Evolutionary conservation across 2,329 filamentous ascomycete species (phyloP), one percentile per base, ranked within the genome.

Genomic region (Cladosporium austrohemisphaericum): DNA sequence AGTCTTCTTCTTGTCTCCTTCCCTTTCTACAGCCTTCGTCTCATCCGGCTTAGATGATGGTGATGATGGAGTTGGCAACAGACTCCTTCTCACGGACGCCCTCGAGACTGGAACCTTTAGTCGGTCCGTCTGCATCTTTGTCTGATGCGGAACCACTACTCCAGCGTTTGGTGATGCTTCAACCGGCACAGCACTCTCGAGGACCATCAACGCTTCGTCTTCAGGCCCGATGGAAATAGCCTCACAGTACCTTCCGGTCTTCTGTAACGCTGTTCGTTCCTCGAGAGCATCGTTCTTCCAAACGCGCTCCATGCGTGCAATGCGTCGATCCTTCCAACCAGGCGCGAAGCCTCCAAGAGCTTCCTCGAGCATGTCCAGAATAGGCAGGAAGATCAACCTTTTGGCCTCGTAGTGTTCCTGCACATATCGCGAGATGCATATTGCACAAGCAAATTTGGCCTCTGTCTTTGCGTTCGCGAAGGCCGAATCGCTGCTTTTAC

Each of bases 221-320:
- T 38, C 28, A 11, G 55, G 47, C 19, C 55, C 52, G 4, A 41
- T 50, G 16, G 36, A 41, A 44, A 56, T 37, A 29, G 37, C 18
- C 11, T 23, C 20, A 44, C 56, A 58, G 13, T 18, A 13, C 25
- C 53, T 44, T 4, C 56, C 56, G 10, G 55, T 32, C 29, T 46
- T 38, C 26, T 35, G 37, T 28, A 57, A 52, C 20, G 46, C 41
- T 19, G 23, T 40, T 10, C 41, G 37, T 40, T 57, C 53, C 43
- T 50, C 51, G 10, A 41, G 31, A 20, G 50, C 35, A 41, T 57
- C 56, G 23, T 57, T 57, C 29, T 54, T 50, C 47, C 47, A 50
- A 14, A 36, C 38, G 13, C 40, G 29, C 29, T 50, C 36, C 28
- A 50, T 41, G 8, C 29, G 29, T 14, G 37, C 37, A 22, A 41